Evolutionary conservation across 345 rosid genomes (phyloP), one percentile per base, ranked within the genome.

Genomic region (Moricandia arvensis): DNA sequence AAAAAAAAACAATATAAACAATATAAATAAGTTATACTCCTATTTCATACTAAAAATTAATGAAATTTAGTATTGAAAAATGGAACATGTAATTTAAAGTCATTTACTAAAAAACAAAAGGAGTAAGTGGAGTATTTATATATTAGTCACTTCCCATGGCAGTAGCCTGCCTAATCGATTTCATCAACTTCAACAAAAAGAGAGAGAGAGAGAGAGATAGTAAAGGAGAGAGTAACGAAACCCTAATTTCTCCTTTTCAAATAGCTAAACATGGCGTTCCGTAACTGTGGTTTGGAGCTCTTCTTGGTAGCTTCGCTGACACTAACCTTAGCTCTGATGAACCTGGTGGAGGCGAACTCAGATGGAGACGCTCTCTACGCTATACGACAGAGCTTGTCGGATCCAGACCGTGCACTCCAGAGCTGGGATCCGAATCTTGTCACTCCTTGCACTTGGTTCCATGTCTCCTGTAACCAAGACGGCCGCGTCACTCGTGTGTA

Each of bases 381-480:
- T 2, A 86, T 91, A 33, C 80, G 95, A 18, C 84, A 74, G 77
- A 88, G 95, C 85, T 75, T 94, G 15, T 74, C 86, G 18, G 98
- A 93, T 78, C 97, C 91, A 6, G 89, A 90, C 79, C 87, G 81
- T 86, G 96, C 87, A 7, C 90, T 94, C 69, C 96, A 94, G 85
- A 94, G 98, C 86, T 94, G 98, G 98, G 98, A 94, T 90, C 98
- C 97, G 10, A 94, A 88, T 59, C 91, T 94, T n/a, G 98, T 94
- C 43, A 93, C 83, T 70, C 96, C 98, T 1, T 94, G 98, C 71
- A 94, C 98, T 29, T 94, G 98, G 98, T 94, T 94, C 74, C 98
- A 94, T 78, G 80, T 94, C 86, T 87, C 96, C 69, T 94, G 98
- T 81, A 89, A 94, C 80, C 95, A 85, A 79, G 83, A 90, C 38